Percentiles rank a stretch among this genome's conserved stretches.
phyloP scores from a whole-genome alignment of 1,284 basidiomycete species.

The Rhodotorula sp. region DNA sequence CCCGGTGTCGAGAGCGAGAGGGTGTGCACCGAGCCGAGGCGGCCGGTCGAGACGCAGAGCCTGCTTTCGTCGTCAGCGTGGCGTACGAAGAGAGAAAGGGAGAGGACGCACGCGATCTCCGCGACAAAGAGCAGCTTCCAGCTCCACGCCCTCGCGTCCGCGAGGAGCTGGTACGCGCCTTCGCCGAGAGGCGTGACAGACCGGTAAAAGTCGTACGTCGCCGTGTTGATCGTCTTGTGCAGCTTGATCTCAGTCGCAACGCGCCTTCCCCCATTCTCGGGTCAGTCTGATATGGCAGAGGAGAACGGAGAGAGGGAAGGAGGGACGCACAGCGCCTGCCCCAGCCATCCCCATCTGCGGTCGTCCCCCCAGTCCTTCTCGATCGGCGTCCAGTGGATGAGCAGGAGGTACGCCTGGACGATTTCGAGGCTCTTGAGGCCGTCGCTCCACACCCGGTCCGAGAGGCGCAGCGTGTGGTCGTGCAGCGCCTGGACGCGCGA shows the following conservation, averaged over 20 bases:
- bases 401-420: constrained; percentile 34
- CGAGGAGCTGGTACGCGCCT: constrained; percentile 16
- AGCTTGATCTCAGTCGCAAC: constrained; percentile 41
- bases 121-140: constrained; percentile 32
- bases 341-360: constrained; percentile 33
- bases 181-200: constrained; percentile 18
- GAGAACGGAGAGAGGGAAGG: too few species aligned
- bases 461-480: constrained; percentile 21
- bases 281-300: not conserved
- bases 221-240: constrained; percentile 25
- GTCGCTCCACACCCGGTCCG: constrained; percentile 26
- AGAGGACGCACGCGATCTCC: constrained; percentile 28
- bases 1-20: constrained; percentile 17
- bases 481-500: constrained; percentile 19
- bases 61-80: not conserved
- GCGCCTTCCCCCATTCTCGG: not conserved
- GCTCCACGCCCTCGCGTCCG: constrained; percentile 19
- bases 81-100: not conserved
- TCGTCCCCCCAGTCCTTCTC: constrained; percentile 41
- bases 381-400: constrained; percentile 38
- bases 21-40: constrained; percentile 22
- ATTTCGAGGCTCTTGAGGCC: constrained; percentile 39
- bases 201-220: constrained; percentile 30
- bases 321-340: constrained; percentile 9
- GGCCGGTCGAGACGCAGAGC: constrained; percentile 34